Evolutionary conservation across 306 rosid species (phyloP).

Genomic region (Castanopsis chinensis): DNA sequence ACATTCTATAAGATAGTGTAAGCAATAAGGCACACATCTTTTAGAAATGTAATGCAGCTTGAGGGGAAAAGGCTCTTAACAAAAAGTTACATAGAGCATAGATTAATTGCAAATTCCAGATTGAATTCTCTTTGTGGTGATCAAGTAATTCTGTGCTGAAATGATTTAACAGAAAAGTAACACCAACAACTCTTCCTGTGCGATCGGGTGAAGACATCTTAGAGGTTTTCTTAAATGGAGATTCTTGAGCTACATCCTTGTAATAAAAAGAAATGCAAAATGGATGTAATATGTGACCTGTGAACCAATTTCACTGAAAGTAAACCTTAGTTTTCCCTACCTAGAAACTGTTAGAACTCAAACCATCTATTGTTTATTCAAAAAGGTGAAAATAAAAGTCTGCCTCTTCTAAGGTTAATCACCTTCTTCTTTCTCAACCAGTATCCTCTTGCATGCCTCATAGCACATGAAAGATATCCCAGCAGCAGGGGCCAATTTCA

Average conservation of each 20-base stretch:
- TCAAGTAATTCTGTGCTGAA: not conserved
- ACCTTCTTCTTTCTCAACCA: conserved; percentile 34
- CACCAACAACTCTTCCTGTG: not conserved
- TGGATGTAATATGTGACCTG: not conserved
- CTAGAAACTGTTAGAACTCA: not conserved
- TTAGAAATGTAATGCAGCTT: not conserved
- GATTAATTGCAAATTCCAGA: not conserved
- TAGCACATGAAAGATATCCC: conserved; percentile 83
- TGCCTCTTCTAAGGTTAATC: not conserved
- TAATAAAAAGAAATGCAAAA: not conserved
- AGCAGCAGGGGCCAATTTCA: conserved; percentile 75
- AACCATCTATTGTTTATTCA: not conserved
- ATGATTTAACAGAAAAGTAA: not conserved
- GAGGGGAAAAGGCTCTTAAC: not conserved
- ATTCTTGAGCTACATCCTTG: not conserved
- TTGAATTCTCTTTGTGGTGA: not conserved
- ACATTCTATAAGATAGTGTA: not conserved
- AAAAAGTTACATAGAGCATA: not conserved
- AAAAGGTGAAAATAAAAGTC: not conserved
- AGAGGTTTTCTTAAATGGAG: not conserved
- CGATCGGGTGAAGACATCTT: not conserved
- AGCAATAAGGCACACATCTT: not conserved
- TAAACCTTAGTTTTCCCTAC: not conserved
- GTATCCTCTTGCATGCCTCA: conserved; percentile 69
- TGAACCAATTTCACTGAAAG: not conserved